Base-by-base conservation (phyloP, 2,329 filamentous ascomycete species). In the Colletotrichum siamense region DNA sequence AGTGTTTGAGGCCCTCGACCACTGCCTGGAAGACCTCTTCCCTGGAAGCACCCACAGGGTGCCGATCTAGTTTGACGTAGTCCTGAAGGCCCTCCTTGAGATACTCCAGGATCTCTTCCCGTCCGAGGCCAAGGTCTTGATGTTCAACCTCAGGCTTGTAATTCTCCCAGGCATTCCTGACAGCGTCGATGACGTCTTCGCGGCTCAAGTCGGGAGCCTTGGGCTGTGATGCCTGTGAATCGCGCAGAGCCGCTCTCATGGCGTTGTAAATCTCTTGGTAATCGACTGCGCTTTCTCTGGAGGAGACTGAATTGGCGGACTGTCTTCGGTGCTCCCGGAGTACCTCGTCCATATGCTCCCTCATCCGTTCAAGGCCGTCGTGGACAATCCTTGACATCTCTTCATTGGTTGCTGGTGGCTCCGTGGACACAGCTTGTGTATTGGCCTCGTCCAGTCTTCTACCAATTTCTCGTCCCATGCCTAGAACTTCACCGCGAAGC, bases 101-200 rank as follows among this genome's bases (percentile, higher is more conserved):
- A 79, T 96, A 98, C 52, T 94, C 92, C 16, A 99, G 88, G 64
- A 99, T 94, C 82, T 99, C 96, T 15, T 98, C 95, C 7, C 95
- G 91, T 83, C 98, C 96, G 1, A 99, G 88, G 3, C 96, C 96
- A 77, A 98, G 94, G 80, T 98, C 95, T 80, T 98, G 94, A 6
- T 98, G 90, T 80, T 98, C 94, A 67, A 98, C 95, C 80, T 98
- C 95, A 1, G 96, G 96, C 85, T 98, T 98, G 86, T 98, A 98
- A 70, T 93, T 95, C 82, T 98, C 96, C 92, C 96, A 98, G 1
- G 96, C 96, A 79, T 98, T 96, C 79, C 93, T 93, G 16, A 99
- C 94, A 5, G 96, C 96, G 32, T 94, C 91, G 3, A 99, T 91
- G 44, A 99, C 95, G 75, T 98, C 95, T 65, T 98, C 95, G 79